Base-by-base conservation (phyloP, 1,139 yeast species). In the Eremothecium sinecaudum region DNA sequence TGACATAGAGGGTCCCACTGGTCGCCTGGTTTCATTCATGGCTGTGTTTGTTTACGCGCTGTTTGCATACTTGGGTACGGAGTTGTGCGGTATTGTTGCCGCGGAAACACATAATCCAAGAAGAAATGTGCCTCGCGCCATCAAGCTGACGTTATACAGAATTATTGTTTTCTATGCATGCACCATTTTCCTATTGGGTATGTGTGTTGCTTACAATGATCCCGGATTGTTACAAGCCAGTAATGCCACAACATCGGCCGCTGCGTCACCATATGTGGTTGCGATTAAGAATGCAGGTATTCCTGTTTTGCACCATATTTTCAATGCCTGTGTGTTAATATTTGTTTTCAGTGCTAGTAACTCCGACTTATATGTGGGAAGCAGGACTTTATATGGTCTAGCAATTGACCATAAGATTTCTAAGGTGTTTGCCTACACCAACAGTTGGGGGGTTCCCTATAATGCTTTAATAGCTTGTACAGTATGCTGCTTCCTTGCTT, bases 31-130 rank as follows among this genome's bases (percentile, higher is more conserved):
- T 28, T 60, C 83, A 0, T 79, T 77, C 50, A 71, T 72, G 41
- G 67, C 80, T 8, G 81, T 74, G 11, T 66, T 79, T 46, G 84
- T 78, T 39, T 71, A 75, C 38, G 81, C 86, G n/a, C 77, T 79
- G 8, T 79, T 79, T 51, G 81, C 84, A 18, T 81, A 69, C 55
- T 65, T 74, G 37, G 92, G 92, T 53, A 75, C 84, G n/a, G 93
- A 81, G 59, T 64, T 79, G 48, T 73, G 73, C 30, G 78, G 75
- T 54, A 73, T 80, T 47, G 77, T 84, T 13, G 80, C 80, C 47
- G 83, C 83, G 40, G 93, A 81, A 61, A 77, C 86, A 40, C 66
- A 70, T 45, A 73, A 80, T 56, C 92, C 92, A 43, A 69, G 90
- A 60, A 67, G 69, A 49, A 71, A 79, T 41, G 77, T 81, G 45